Evolutionary conservation across 116 monocot species (phyloP), one percentile per base, ranked within the genome.

Genomic region (Dioscorea cayenensis): DNA sequence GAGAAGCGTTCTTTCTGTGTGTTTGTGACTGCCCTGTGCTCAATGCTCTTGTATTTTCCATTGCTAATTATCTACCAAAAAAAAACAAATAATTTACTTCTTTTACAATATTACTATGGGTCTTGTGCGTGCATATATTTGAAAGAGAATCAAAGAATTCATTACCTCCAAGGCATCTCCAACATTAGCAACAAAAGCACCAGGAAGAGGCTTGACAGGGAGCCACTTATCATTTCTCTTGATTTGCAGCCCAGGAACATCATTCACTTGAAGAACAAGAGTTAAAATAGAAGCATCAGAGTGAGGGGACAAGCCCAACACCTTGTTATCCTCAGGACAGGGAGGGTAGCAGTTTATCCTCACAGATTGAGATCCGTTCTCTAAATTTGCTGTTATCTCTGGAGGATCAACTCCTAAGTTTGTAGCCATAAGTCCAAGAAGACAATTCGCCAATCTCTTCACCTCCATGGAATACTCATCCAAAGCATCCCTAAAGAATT

Each of bases 261-360:
- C 22, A 49, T 75, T 82, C 14, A 75, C 67, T 51, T 78, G 75
- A 7, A 78, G 82, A 7, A 82, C 49, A 36, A 82, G n/a, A 27
- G 82, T 82, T 25, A 82, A 8, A 14, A 10, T 22, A 51, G 25
- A 17, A 21, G 49, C 67, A 67, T 67, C 67, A 23, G 67, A 48
- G 22, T 67, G 67, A 16, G 71, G 61, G 32, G 71, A 79, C 27
- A 84, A n/a, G 28, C 84, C 84, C 6, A 84, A 36, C 8, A 79
- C 79, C 70, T 81, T 70, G 20, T 77, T 36, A 3, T 64, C 37
- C 14, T 73, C 51, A 2, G 66, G 70, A 49, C 84, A 84, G 2
- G 79, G 76, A 0, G 80, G 84, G 22, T 84, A 84, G 66, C 80
- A 80, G 48, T 77, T 84, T 28, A 74, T 77, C 55, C 80, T 73